Conservation (phyloP, 805 yeast species). For the Ogataea kodamae region DNA sequence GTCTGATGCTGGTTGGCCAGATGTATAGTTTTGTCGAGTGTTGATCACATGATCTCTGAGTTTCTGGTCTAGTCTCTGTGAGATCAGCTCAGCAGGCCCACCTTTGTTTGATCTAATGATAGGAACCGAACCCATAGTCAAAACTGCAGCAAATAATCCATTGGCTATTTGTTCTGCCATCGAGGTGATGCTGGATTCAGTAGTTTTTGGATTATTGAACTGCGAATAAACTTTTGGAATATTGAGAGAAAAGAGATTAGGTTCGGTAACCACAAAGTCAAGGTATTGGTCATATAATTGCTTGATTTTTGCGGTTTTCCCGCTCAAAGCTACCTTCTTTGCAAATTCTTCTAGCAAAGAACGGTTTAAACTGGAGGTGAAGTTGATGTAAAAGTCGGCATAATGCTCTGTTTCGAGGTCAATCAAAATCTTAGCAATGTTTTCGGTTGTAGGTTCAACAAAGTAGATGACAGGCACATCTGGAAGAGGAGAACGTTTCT, state of each 20-base stretch:
- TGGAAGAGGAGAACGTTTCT: conserved; percentile 77
- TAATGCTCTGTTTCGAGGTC: conserved; percentile 77
- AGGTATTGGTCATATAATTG: conserved; percentile 95
- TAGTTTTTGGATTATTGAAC: conserved; percentile 66
- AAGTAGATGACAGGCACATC: conserved; percentile 96
- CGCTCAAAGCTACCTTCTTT: conserved; percentile 67
- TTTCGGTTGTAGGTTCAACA: conserved; percentile 80
- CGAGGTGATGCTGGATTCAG: conserved; percentile 69
- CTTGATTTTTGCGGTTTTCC: conserved; percentile 66
- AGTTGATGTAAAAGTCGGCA: conserved; percentile 77
- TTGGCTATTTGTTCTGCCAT: conserved; percentile 69
- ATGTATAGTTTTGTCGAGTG: conserved; percentile 36
- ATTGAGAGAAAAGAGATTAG: conserved; percentile 81
- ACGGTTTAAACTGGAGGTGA: conserved; percentile 75
- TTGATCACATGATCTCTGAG: conserved; percentile 84
- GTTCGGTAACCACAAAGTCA: conserved; percentile 90
- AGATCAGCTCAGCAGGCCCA: conserved; percentile 94
- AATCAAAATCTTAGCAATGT: conserved; percentile 61
- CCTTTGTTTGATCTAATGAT: conserved; percentile 87
- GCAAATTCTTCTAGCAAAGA: conserved; percentile 86
- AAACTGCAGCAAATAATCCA: conserved; percentile 76
- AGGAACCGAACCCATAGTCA: conserved; percentile 79
- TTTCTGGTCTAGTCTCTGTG: conserved; percentile 78
- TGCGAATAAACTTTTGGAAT: conserved; percentile 59
- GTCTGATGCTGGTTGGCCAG: conserved; percentile 30